These are phyloP conservation scores for Candida sp. DNA, from an alignment of 1,139 yeast species.

Conservation along the genomic window DNA sequence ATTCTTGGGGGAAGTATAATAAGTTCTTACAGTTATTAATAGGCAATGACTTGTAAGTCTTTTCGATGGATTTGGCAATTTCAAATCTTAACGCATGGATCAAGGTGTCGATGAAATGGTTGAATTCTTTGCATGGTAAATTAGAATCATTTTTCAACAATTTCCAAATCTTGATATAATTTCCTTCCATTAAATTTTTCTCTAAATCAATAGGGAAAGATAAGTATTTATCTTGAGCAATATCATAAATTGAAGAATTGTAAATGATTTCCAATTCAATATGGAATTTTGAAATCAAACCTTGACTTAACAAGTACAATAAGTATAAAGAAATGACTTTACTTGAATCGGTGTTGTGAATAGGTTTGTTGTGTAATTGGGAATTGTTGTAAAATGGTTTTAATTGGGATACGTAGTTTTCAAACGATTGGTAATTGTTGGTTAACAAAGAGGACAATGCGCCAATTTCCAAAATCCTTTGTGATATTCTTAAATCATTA, in stretches of 20 bases:
- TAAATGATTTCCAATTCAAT: slow-evolving; percentile 78
- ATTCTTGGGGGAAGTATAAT: slow-evolving; percentile 66
- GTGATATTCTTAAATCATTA: slow-evolving; percentile 73
- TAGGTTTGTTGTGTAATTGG: slow-evolving; percentile 49
- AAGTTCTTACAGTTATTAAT: slow-evolving; percentile 79
- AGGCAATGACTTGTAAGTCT: slow-evolving; percentile 74
- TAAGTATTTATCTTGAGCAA: slow-evolving; percentile 52
- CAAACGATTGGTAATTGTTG: slow-evolving; percentile 61
- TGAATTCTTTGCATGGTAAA: slow-evolving; percentile 56
- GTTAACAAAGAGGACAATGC: slow-evolving; percentile 72
- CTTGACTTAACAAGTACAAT: slow-evolving; percentile 73
- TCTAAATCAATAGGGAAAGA: slow-evolving; percentile 87
- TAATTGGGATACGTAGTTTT: slow-evolving; percentile 71
- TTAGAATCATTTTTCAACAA: slow-evolving; percentile 55
- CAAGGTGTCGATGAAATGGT: slow-evolving; percentile 59
- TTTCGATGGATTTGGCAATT: slow-evolving; percentile 83
- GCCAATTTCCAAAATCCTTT: slow-evolving; percentile 84
- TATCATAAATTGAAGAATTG: slow-evolving; percentile 43
- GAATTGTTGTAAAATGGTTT: slow-evolving; percentile 64
- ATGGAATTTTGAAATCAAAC: slow-evolving; percentile 85
- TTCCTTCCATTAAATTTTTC: slow-evolving; percentile 95
- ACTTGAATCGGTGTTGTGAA: slow-evolving; percentile 51
- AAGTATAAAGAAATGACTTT: slow-evolving; percentile 78
- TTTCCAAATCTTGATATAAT: slow-evolving; percentile 90
- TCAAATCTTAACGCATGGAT: slow-evolving; percentile 78